These are phyloP conservation scores for Beta corolliflora DNA, from an alignment of 179 eudicot genomes.

Conservation along the genomic window DNA sequence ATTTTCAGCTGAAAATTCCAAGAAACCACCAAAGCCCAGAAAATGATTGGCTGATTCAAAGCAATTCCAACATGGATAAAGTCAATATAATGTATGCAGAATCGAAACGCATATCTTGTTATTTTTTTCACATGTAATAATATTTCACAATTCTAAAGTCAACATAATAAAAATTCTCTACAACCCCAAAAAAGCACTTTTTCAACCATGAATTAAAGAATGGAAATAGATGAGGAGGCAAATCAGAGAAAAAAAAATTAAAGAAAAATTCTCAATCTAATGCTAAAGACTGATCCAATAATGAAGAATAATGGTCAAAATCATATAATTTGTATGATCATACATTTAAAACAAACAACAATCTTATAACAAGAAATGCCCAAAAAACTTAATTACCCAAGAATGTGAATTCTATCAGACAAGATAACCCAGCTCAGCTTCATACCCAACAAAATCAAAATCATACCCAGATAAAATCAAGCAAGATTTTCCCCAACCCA, in stretches of 20 bases:
- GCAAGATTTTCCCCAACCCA: constrained; percentile 18
- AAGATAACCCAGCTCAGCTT: no score
- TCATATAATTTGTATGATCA: constrained; percentile 18
- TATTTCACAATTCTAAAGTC: constrained; percentile 26
- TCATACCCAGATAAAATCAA: constrained; percentile 23
- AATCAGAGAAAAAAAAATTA: constrained; percentile 12
- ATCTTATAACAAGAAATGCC: no score
- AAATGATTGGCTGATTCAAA: constrained; percentile 18
- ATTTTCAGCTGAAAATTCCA: constrained; percentile 16
- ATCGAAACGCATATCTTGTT: constrained; percentile 8
- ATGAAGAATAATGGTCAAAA: constrained; percentile 14
- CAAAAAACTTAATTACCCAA: no score
- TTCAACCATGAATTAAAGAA: constrained; percentile 5
- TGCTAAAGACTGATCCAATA: neutral
- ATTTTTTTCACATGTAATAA: neutral
- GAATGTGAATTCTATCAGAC: no score
- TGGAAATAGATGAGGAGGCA: neutral
- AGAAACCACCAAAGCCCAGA: constrained; percentile 18
- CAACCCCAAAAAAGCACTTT: constrained; percentile 1
- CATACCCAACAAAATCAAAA: neutral
- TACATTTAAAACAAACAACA: neutral
- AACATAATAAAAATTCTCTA: constrained; percentile 4
- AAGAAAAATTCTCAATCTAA: neutral
- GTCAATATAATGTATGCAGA: constrained; percentile 9
- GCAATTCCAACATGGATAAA: constrained; percentile 25